A percentile compares a stretch with the other conserved stretches of the same genome.
Conservation (phyloP, 2,329 filamentous ascomycete species). For the Pleomassaria siparia region DNA sequence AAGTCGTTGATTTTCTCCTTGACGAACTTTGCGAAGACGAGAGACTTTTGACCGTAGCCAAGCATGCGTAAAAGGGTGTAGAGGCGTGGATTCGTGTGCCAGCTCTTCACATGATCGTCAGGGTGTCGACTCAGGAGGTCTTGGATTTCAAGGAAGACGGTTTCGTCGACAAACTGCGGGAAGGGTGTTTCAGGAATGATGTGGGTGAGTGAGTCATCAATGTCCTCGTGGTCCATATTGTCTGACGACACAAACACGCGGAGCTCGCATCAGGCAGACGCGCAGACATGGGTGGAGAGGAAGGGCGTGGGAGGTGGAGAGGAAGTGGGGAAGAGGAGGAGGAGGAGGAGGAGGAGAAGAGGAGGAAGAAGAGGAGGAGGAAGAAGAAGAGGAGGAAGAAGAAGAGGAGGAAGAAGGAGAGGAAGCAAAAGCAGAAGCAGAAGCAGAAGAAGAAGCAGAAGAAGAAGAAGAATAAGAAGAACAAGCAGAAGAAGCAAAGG, state of each 20-base stretch:
- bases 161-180: slow-evolving; percentile 19
- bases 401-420: no score
- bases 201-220: slow-evolving; percentile 14
- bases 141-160: slow-evolving; percentile 19
- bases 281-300: background rate
- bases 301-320: background rate
- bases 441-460: no score
- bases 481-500: no score
- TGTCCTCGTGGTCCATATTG: slow-evolving; percentile 6
- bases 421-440: no score
- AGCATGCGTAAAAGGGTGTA: slow-evolving; percentile 24
- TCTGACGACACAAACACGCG: background rate
- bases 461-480: no score
- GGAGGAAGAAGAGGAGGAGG: no score
- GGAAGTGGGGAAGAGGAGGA: background rate
- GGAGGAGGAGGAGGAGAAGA: no score
- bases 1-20: slow-evolving; percentile 16
- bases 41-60: slow-evolving; percentile 14
- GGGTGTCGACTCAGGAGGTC: slow-evolving; percentile 16
- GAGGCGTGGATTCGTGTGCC: slow-evolving; percentile 17
- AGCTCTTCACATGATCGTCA: slow-evolving; percentile 9
- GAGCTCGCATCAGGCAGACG: background rate
- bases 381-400: no score
- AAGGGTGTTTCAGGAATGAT: slow-evolving; percentile 14
- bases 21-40: slow-evolving; percentile 13